Evolutionary conservation across 2,329 filamentous ascomycete genomes (phyloP).

Genomic region (Penicillium sp.): DNA sequence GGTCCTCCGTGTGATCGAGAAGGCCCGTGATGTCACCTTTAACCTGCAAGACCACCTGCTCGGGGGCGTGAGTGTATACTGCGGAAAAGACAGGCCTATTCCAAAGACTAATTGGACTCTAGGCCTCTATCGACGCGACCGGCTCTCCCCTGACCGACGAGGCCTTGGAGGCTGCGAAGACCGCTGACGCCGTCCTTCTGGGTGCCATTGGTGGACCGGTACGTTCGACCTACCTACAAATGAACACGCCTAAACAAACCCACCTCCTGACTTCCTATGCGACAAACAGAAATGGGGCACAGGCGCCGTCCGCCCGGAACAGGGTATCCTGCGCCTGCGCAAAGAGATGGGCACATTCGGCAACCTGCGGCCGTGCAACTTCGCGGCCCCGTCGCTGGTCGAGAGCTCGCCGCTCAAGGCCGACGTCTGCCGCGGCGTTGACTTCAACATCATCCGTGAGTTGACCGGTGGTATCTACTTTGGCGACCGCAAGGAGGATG

Average conservation of each 20-base stretch:
- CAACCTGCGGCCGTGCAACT: constrained; percentile 94
- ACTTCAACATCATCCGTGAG: constrained; percentile 91
- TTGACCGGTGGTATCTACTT: constrained; percentile 94
- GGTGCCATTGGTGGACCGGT: constrained; percentile 91
- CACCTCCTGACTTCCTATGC: no score
- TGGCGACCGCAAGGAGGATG: constrained; percentile 74
- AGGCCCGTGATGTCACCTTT: constrained; percentile 70
- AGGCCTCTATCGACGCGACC: constrained; percentile 85
- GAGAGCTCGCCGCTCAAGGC: constrained; percentile 83
- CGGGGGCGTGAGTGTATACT: constrained; percentile 69
- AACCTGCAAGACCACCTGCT: constrained; percentile 87
- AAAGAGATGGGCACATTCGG: constrained; percentile 93
- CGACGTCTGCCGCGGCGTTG: constrained; percentile 76
- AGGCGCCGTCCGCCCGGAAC: constrained; percentile 80
- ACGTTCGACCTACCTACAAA: constrained; percentile 29
- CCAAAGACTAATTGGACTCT: constrained; percentile 5
- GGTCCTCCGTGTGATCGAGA: constrained; percentile 77
- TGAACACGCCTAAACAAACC: not conserved
- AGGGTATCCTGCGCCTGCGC: constrained; percentile 84
- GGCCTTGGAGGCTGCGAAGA: constrained; percentile 77
- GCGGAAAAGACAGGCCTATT: not conserved
- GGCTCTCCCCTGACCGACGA: constrained; percentile 77
- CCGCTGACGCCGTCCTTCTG: constrained; percentile 83
- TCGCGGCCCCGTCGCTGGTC: constrained; percentile 81
- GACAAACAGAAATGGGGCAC: constrained; percentile 81